phyloP scores from a whole-genome alignment of 2,329 filamentous ascomycete species.

The Penicillium sp. region DNA sequence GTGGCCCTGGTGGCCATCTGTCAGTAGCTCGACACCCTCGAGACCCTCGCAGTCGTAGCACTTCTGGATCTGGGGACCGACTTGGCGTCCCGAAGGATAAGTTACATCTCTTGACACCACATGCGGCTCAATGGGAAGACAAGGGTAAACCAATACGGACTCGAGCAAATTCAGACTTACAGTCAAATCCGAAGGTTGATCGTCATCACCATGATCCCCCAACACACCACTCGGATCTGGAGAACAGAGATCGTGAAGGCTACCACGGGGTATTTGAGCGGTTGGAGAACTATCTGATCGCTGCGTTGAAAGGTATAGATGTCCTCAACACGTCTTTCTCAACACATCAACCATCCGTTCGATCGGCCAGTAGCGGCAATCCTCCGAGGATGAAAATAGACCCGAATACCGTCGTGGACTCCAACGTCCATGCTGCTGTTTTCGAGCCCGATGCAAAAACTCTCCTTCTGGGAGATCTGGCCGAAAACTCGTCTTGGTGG shows the following conservation, averaged over 20 bases:
- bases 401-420: constrained; percentile 31
- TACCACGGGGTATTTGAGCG: constrained; percentile 66
- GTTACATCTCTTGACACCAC: constrained; percentile 20
- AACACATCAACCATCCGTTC: constrained; percentile 49
- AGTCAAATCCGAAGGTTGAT: constrained; percentile 23
- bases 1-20: constrained; percentile 17
- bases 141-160: constrained; percentile 24
- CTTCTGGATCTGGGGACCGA: constrained; percentile 28
- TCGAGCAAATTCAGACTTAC: constrained; percentile 35
- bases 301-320: constrained; percentile 68
- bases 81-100: constrained; percentile 17
- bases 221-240: constrained; percentile 22
- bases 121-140: constrained; percentile 15
- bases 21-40: constrained; percentile 22
- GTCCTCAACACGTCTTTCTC: constrained; percentile 78
- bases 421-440: constrained; percentile 43
- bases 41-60: constrained; percentile 29
- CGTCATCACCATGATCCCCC: constrained; percentile 18
- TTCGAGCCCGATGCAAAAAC: constrained; percentile 74
- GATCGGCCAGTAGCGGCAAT: constrained; percentile 49
- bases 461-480: constrained; percentile 71
- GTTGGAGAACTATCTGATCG: constrained; percentile 75
- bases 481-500: constrained; percentile 84
- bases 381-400: constrained; percentile 35
- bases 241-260: constrained; percentile 41